phyloP scores from a whole-genome alignment of 2,329 filamentous ascomycete species.

The Zymoseptoria ardabiliae region DNA sequence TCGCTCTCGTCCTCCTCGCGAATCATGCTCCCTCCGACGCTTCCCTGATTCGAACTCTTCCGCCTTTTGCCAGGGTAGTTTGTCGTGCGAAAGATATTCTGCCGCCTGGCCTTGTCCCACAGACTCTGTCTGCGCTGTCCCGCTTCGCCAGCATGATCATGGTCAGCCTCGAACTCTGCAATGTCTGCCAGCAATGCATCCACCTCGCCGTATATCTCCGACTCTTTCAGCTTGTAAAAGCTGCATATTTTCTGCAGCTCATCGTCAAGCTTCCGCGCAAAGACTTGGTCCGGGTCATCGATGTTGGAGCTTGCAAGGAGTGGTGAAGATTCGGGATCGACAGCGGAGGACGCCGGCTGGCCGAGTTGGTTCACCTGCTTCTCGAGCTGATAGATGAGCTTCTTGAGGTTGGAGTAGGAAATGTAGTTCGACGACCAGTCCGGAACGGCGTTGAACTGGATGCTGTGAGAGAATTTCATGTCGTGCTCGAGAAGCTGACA shows the following conservation, averaged over 20 bases:
- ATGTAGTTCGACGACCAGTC: slow-evolving; percentile 99
- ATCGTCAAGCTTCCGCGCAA: slow-evolving; percentile 71
- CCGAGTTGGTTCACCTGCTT: slow-evolving; percentile 61
- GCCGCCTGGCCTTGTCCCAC: slow-evolving; percentile 27
- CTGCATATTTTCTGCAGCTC: slow-evolving; percentile 91
- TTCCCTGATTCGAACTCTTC: slow-evolving; percentile 38
- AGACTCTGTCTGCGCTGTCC: slow-evolving; percentile 25
- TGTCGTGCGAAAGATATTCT: slow-evolving; percentile 49
- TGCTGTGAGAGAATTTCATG: slow-evolving; percentile 99
- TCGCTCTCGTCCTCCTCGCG: slow-evolving; percentile 50
- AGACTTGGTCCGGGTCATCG: slow-evolving; percentile 70
- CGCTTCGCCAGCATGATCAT: slow-evolving; percentile 22
- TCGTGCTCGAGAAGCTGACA: slow-evolving; percentile 67
- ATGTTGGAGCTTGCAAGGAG: slow-evolving; percentile 55
- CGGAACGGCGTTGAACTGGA: slow-evolving; percentile 99
- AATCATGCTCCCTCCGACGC: slow-evolving; percentile 37
- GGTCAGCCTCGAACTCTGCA: slow-evolving; percentile 57
- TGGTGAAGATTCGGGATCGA: slow-evolving; percentile 78
- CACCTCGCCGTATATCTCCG: slow-evolving; percentile 76
- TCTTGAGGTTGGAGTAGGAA: slow-evolving; percentile 97
- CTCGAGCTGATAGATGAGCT: slow-evolving; percentile 94
- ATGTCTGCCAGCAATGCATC: slow-evolving; percentile 70
- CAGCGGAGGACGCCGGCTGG: slow-evolving; percentile 17
- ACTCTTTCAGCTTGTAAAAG: slow-evolving; percentile 85
- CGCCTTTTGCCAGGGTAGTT: slow-evolving; percentile 35